These are phyloP conservation scores for Lasiodiplodia sp. DNA, from an alignment of 2,329 filamentous ascomycete genomes.

Conservation along the genomic window DNA sequence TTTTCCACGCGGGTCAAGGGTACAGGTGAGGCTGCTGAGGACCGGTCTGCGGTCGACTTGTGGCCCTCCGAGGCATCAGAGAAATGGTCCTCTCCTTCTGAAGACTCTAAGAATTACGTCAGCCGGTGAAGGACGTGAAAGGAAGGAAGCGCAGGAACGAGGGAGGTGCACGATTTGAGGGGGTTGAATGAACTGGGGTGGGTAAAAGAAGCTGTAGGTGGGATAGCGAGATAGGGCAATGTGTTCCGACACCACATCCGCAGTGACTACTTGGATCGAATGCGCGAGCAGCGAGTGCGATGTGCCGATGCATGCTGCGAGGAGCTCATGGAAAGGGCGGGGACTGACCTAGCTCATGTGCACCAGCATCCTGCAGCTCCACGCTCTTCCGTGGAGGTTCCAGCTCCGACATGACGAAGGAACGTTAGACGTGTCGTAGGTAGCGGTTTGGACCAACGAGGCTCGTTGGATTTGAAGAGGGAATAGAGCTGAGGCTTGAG, in stretches of 20 bases:
- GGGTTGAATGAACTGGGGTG: neutral
- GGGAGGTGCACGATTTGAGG: neutral
- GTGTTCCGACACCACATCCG: neutral
- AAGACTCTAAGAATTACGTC: slow-evolving; percentile 45
- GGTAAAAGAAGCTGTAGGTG: neutral
- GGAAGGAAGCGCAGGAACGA: neutral
- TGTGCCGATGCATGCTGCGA: neutral
- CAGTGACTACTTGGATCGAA: neutral
- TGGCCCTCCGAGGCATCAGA: slow-evolving; percentile 69
- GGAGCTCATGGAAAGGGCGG: slow-evolving; percentile 20
- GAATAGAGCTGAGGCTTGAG: slow-evolving; percentile 12
- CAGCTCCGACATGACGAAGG: slow-evolving; percentile 50
- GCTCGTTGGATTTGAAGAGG: slow-evolving; percentile 18
- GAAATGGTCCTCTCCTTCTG: slow-evolving; percentile 68
- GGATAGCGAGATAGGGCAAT: neutral
- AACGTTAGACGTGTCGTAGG: neutral
- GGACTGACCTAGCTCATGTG: slow-evolving; percentile 61
- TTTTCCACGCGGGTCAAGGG: slow-evolving; percentile 69
- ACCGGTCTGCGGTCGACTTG: slow-evolving; percentile 44
- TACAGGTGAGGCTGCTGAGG: slow-evolving; percentile 59
- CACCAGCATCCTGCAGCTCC: slow-evolving; percentile 64
- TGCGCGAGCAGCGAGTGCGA: neutral
- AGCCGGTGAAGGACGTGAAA: neutral
- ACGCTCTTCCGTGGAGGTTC: slow-evolving; percentile 63
- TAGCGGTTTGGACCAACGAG: neutral